phyloP scores from a whole-genome alignment of 495 filamentous ascomycete species.

The Hypoxylon subgilvum region DNA sequence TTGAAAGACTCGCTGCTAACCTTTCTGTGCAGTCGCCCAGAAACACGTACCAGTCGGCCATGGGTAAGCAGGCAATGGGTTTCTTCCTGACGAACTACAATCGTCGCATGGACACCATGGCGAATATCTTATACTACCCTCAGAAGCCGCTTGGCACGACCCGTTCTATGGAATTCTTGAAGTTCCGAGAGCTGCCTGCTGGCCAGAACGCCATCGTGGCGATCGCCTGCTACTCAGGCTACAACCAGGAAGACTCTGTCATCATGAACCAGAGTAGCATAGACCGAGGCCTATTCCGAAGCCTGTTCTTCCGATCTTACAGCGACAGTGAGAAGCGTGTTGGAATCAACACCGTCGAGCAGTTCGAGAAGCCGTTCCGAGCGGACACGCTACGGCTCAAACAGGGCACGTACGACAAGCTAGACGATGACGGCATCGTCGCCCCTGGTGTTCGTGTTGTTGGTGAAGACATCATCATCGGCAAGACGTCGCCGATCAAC shows the following conservation, averaged over 20 bases:
- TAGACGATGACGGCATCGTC: constrained; percentile 93
- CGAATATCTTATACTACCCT: constrained; percentile 97
- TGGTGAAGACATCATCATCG: constrained; percentile 98
- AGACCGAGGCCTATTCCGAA: constrained; percentile 94
- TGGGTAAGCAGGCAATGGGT: constrained; percentile 99
- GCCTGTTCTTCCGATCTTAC: constrained; percentile 96
- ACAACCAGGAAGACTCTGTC: constrained; percentile 99
- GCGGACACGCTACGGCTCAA: constrained; percentile 86
- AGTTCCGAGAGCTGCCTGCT: constrained; percentile 94
- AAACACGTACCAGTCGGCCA: constrained; percentile 99
- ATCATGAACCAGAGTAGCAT: constrained; percentile 99
- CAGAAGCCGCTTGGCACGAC: constrained; percentile 97
- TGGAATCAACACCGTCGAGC: constrained; percentile 84
- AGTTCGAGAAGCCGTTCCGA: constrained; percentile 93
- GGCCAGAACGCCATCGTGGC: constrained; percentile 99
- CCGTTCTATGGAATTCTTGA: constrained; percentile 96
- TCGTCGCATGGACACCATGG: constrained; percentile 98
- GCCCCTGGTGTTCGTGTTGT: constrained; percentile 91
- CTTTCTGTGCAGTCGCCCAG: constrained; percentile 73
- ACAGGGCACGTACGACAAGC: constrained; percentile 96
- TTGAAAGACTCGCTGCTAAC: no score
- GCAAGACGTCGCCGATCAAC: constrained; percentile 93
- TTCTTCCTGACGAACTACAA: constrained; percentile 96
- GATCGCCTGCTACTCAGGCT: constrained; percentile 96
- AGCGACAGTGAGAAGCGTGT: constrained; percentile 94